These are phyloP conservation scores for Populus hybrid DNA, from an alignment of 441 rosid genomes.

Conservation along the genomic window DNA sequence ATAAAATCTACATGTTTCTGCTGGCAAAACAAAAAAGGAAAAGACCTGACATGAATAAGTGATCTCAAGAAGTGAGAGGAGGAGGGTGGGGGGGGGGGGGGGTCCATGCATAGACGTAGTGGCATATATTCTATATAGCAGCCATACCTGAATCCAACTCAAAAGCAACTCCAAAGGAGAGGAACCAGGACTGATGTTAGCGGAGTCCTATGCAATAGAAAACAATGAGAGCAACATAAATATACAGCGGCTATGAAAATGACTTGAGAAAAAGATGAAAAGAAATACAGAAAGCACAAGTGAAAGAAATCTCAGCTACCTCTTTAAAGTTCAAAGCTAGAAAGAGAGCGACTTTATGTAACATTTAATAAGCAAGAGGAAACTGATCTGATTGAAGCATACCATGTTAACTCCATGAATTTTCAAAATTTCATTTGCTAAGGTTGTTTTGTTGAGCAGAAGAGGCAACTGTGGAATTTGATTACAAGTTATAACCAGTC, in stretches of 20 bases:
- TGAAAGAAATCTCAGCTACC: neutral
- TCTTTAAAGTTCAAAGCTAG: neutral
- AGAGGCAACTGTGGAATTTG: conserved; percentile 69
- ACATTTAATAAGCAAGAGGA: conserved; percentile 5
- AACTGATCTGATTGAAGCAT: conserved; percentile 27
- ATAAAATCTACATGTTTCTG: neutral
- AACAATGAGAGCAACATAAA: conserved; percentile 8
- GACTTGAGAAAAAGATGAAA: neutral
- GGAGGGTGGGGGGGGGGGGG: neutral
- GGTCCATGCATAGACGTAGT: neutral
- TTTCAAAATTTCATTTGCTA: conserved; percentile 58
- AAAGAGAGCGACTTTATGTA: neutral
- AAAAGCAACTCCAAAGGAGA: conserved; percentile 63
- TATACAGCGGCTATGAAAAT: neutral
- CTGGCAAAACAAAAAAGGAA: neutral
- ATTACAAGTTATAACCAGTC: conserved; percentile 13
- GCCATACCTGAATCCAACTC: conserved; percentile 81
- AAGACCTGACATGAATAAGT: neutral
- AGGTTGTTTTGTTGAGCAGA: conserved; percentile 47
- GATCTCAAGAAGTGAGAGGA: neutral
- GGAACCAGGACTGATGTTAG: conserved; percentile 25
- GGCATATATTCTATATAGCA: neutral
- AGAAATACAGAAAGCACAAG: neutral
- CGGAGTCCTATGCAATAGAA: conserved; percentile 35
- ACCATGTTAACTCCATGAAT: conserved; percentile 49